Conservation (phyloP, 2,329 filamentous ascomycete species). For the Pyrenochaeta sp. region DNA sequence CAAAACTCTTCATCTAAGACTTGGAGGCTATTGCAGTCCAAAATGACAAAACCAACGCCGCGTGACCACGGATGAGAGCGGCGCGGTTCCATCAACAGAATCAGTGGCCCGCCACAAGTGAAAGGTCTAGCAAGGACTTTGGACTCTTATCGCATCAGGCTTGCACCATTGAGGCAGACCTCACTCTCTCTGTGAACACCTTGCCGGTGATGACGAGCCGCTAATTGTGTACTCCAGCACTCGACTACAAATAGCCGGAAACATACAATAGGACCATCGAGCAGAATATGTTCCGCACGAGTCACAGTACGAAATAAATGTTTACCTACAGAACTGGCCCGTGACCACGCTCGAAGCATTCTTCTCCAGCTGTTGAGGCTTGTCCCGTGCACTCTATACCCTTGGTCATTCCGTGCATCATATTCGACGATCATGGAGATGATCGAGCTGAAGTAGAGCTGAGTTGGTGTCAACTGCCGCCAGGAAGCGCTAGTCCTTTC, state of each 20-base stretch:
- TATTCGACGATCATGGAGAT: constrained; percentile 36
- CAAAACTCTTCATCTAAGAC: background rate
- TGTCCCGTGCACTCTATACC: constrained; percentile 1
- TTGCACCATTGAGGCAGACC: too few species aligned
- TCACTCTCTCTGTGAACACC: too few species aligned
- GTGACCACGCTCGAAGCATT: background rate
- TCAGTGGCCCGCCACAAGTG: background rate
- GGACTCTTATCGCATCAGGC: too few species aligned
- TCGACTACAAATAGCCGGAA: too few species aligned
- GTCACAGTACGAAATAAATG: too few species aligned
- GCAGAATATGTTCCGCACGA: too few species aligned
- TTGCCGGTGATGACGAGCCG: too few species aligned
- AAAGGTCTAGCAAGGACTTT: background rate
- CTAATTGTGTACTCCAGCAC: too few species aligned
- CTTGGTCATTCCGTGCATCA: constrained; percentile 5
- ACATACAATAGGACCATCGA: too few species aligned
- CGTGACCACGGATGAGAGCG: background rate
- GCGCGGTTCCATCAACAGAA: background rate
- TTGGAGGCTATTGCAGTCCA: background rate
- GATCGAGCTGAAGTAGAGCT: constrained; percentile 22
- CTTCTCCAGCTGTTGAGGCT: constrained; percentile 1
- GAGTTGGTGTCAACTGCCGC: constrained; percentile 7
- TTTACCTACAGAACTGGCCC: constrained; percentile 2
- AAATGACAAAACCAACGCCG: background rate
- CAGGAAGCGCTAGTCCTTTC: constrained; percentile 5